These are phyloP conservation scores for Fusarium sp. DNA, from an alignment of 2,329 filamentous ascomycete species.

Conservation along the genomic window DNA sequence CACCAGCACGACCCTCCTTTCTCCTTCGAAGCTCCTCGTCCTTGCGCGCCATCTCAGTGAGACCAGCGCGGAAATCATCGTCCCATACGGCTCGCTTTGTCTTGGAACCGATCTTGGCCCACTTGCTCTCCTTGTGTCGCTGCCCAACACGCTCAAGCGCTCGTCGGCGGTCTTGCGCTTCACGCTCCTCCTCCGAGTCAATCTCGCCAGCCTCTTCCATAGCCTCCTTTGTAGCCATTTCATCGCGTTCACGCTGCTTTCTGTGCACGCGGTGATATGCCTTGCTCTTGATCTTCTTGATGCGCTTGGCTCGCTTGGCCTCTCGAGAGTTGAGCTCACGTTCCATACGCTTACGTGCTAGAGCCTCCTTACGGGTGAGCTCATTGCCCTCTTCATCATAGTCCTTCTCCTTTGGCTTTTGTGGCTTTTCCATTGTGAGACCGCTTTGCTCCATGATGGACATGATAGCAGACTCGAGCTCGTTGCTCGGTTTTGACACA, in stretches of 20 bases:
- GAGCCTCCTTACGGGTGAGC: constrained; percentile 74
- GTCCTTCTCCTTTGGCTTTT: constrained; percentile 64
- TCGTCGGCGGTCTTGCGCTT: constrained; percentile 74
- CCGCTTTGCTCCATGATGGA: constrained; percentile 91
- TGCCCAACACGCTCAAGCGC: constrained; percentile 87
- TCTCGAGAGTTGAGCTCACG: constrained; percentile 89
- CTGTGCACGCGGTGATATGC: constrained; percentile 91
- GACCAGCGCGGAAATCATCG: constrained; percentile 80
- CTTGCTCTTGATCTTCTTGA: constrained; percentile 99
- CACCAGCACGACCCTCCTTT: constrained; percentile 74
- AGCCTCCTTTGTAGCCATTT: constrained; percentile 61
- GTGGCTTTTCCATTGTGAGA: constrained; percentile 61
- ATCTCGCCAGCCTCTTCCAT: constrained; percentile 66
- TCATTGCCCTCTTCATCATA: constrained; percentile 77
- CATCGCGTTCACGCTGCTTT: constrained; percentile 69
- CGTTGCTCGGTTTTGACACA: constrained; percentile 72
- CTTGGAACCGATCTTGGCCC: constrained; percentile 86
- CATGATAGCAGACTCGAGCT: constrained; percentile 86
- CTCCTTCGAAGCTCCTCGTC: constrained; percentile 84
- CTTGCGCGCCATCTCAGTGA: constrained; percentile 81
- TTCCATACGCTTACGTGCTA: constrained; percentile 78
- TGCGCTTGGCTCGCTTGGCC: constrained; percentile 85
- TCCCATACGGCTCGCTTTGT: constrained; percentile 87
- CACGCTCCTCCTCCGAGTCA: constrained; percentile 72
- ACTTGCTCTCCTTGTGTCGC: constrained; percentile 88